phyloP scores from a whole-genome alignment of 768 basidiomycete genomes.

The Macrolepiota dolichaula region DNA sequence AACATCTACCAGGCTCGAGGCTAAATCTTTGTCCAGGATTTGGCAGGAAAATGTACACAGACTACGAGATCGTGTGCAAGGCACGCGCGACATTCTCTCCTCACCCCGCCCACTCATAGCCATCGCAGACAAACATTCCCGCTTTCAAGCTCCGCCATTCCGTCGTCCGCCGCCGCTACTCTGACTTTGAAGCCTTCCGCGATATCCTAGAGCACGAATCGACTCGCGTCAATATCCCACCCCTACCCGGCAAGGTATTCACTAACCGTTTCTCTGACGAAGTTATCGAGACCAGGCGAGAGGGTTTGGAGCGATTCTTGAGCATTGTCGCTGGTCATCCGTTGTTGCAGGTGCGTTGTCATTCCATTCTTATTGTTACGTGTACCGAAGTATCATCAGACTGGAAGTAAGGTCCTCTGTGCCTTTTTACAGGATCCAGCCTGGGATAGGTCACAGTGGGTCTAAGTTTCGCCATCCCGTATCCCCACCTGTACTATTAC shows the following conservation, averaged over 20 bases:
- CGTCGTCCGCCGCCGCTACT: constrained; percentile 83
- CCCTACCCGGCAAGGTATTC: constrained; percentile 97
- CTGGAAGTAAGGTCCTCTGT: constrained; percentile 94
- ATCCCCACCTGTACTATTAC: neutral
- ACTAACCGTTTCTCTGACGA: constrained; percentile 98
- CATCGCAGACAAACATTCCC: constrained; percentile 88
- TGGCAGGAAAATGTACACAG: constrained; percentile 98
- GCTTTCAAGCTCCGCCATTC: constrained; percentile 98
- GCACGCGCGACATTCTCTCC: constrained; percentile 35
- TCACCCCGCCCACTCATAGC: neutral
- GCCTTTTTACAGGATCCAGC: constrained; percentile 93
- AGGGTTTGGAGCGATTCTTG: constrained; percentile 92
- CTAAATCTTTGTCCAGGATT: constrained; percentile 53
- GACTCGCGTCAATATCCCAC: constrained; percentile 95
- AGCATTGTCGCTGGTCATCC: constrained; percentile 98
- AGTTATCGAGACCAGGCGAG: constrained; percentile 87
- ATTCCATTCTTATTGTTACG: neutral
- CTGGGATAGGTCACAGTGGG: constrained; percentile 84
- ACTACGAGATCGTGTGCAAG: constrained; percentile 98
- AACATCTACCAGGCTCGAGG: neutral
- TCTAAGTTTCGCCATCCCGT: constrained; percentile 31
- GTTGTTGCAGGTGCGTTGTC: constrained; percentile 75
- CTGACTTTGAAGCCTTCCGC: constrained; percentile 94
- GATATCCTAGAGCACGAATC: constrained; percentile 97
- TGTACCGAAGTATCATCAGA: constrained; percentile 42